Conservation (phyloP, 176 grass and related monocot species). For the Tillandsia fasciculata region DNA sequence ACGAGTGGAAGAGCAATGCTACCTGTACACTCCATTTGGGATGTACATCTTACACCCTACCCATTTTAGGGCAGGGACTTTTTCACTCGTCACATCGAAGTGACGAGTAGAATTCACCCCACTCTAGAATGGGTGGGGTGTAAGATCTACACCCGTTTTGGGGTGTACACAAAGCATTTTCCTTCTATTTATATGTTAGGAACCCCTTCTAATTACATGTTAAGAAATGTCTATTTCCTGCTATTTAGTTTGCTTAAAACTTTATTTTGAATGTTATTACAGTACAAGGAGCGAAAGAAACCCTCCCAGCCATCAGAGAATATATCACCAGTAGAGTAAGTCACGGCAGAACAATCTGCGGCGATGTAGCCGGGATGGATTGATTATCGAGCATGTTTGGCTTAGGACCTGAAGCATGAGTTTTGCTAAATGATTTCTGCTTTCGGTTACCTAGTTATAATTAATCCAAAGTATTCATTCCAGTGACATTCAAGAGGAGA, state of each 20-base stretch:
- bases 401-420: not conserved
- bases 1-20: too few relatives aligned
- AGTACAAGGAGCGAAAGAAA: not conserved
- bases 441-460: not conserved
- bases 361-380: not conserved
- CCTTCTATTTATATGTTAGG: too few relatives aligned
- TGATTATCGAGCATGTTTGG: too few relatives aligned
- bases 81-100: too few relatives aligned
- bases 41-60: too few relatives aligned
- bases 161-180: too few relatives aligned
- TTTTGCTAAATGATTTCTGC: conserved; percentile 2
- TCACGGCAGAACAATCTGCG: not conserved
- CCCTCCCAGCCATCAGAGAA: not conserved
- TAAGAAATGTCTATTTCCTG: not conserved
- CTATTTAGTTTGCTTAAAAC: not conserved
- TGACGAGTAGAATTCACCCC: too few relatives aligned
- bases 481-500: not conserved
- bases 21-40: too few relatives aligned
- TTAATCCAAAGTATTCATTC: not conserved
- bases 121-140: too few relatives aligned
- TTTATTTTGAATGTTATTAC: not conserved
- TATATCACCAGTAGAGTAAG: not conserved
- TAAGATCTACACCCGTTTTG: too few relatives aligned
- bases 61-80: too few relatives aligned
- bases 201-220: not conserved